phyloP scores from a whole-genome alignment of 2,329 filamentous ascomycete genomes.

The Lecanoromycetidae sp. region DNA sequence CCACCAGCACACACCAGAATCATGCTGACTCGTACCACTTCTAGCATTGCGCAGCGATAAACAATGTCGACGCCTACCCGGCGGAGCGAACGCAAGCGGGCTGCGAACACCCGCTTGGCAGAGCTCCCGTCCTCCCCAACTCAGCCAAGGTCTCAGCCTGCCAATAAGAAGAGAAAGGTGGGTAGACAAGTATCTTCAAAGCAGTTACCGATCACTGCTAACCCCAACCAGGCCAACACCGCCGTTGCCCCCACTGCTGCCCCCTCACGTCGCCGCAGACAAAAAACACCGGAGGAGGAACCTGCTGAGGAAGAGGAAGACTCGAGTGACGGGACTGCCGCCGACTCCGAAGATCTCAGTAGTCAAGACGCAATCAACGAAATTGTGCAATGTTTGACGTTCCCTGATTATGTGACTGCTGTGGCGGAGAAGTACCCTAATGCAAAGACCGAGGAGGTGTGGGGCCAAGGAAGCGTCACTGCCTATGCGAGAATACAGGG shows the following conservation, averaged over 20 bases:
- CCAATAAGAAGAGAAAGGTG: conserved; percentile 39
- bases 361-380: conserved; percentile 35
- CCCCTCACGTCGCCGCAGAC: conserved; percentile 5
- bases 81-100: conserved; percentile 35
- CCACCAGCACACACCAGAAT: background rate
- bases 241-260: conserved; percentile 1
- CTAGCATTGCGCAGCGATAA: background rate
- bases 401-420: conserved; percentile 33
- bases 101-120: conserved; percentile 33
- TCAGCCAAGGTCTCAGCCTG: conserved; percentile 26
- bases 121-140: conserved; percentile 38
- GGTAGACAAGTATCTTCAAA: background rate
- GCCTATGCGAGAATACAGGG: conserved; percentile 41
- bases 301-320: conserved; percentile 22
- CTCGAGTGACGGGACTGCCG: conserved; percentile 21
- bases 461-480: conserved; percentile 34
- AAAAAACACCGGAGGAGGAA: conserved; percentile 4
- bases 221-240: conserved; percentile 7
- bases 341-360: conserved; percentile 31
- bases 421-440: conserved; percentile 36
- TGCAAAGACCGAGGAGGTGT: conserved; percentile 28
- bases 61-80: conserved; percentile 30
- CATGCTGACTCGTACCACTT: background rate
- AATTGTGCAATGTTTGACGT: conserved; percentile 36
- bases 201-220: background rate